phyloP scores from a whole-genome alignment of 257 asterid species.

The Solanum chiquidenum region DNA sequence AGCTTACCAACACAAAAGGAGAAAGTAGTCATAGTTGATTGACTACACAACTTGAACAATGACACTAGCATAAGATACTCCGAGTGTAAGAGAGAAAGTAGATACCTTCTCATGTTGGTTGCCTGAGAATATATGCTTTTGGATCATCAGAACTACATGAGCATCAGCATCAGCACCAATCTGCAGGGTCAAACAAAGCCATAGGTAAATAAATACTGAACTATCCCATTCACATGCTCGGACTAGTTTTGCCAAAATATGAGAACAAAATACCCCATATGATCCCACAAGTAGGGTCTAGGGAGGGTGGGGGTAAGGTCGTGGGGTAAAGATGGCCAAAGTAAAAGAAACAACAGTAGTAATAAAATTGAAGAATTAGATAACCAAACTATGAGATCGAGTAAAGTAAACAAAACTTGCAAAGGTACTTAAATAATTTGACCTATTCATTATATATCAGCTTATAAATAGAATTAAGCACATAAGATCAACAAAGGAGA shows the following conservation, averaged over 20 bases:
- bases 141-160: slow-evolving; percentile 58
- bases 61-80: neutral
- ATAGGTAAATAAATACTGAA: neutral
- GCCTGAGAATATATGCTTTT: slow-evolving; percentile 53
- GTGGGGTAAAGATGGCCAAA: neutral
- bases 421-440: neutral
- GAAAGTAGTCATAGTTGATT: neutral
- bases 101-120: slow-evolving; percentile 73
- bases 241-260: neutral
- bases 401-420: neutral
- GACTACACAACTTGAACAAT: neutral
- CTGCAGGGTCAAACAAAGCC: slow-evolving; percentile 17
- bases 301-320: neutral
- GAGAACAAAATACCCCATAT: neutral
- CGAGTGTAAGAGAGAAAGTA: slow-evolving; percentile 1
- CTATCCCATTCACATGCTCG: neutral
- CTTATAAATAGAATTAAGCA: neutral
- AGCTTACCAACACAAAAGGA: neutral
- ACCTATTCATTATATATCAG: neutral
- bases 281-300: neutral
- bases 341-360: neutral
- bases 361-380: neutral
- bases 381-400: neutral
- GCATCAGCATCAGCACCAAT: slow-evolving; percentile 39
- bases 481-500: neutral